Evolutionary conservation across 2,329 filamentous ascomycete genomes (phyloP).

Genomic region (Trichoderma harzianum): DNA sequence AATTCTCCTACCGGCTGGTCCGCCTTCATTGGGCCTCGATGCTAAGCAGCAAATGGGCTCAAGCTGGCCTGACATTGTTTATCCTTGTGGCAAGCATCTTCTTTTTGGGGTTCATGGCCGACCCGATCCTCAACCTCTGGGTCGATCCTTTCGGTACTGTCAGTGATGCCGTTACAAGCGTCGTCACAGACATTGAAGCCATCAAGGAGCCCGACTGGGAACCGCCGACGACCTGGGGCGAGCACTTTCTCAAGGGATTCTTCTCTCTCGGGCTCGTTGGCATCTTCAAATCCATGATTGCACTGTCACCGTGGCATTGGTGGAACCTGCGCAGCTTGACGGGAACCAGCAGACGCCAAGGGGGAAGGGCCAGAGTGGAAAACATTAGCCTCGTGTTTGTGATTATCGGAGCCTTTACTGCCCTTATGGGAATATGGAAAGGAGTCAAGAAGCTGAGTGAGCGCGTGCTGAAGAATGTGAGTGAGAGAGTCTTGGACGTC

Average conservation of each 20-base stretch:
- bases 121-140: constrained; percentile 88
- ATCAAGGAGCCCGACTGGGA: constrained; percentile 40
- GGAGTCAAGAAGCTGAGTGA: constrained; percentile 71
- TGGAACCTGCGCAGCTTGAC: constrained; percentile 65
- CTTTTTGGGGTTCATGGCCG: constrained; percentile 82
- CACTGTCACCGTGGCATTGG: constrained; percentile 72
- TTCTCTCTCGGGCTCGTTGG: constrained; percentile 86
- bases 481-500: constrained; percentile 82
- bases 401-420: constrained; percentile 73
- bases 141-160: constrained; percentile 70
- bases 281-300: constrained; percentile 74
- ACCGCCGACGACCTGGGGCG: constrained; percentile 62
- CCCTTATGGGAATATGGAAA: constrained; percentile 82
- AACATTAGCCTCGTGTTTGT: constrained; percentile 78
- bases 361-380: constrained; percentile 72
- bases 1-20: constrained; percentile 75
- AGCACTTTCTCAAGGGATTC: constrained; percentile 86
- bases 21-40: constrained; percentile 72
- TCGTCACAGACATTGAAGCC: constrained; percentile 41
- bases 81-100: constrained; percentile 75
- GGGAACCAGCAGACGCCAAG: constrained; percentile 50
- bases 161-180: constrained; percentile 47
- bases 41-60: constrained; percentile 63
- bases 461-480: constrained; percentile 69
- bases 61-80: constrained; percentile 65